Conservation (phyloP, 2,329 filamentous ascomycete species). For the Exophiala viscosa region DNA sequence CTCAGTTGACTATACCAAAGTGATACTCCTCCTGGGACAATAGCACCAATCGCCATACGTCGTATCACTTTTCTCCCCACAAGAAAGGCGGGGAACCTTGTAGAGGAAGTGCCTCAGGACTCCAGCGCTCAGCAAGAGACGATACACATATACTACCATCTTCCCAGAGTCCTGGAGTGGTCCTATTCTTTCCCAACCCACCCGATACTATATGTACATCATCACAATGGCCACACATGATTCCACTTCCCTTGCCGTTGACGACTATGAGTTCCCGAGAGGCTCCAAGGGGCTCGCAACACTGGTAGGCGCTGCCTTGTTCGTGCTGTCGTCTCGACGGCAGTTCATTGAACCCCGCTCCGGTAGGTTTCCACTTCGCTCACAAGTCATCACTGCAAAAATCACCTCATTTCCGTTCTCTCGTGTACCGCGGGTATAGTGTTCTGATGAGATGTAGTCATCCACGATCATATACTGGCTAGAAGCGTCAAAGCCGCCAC, state of each 20-base stretch:
- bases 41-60: constrained; percentile 6
- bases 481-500: constrained; percentile 11
- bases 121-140: constrained; percentile 3
- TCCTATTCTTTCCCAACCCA: constrained; percentile 2
- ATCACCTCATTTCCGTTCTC: no score
- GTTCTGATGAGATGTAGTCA: background rate
- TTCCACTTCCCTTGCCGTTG: constrained; percentile 18
- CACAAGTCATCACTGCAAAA: no score
- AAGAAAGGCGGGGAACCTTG: constrained; percentile 17
- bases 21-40: background rate
- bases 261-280: constrained; percentile 19
- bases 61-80: constrained; percentile 8
- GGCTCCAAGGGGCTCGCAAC: constrained; percentile 12
- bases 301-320: constrained; percentile 13
- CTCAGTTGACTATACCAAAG: constrained; percentile 6
- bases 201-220: background rate
- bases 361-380: no score
- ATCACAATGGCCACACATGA: constrained; percentile 18
- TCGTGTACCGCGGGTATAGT: no score
- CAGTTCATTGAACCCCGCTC: constrained; percentile 23
- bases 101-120: constrained; percentile 2
- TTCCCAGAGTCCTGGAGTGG: background rate
- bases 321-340: constrained; percentile 18
- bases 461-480: constrained; percentile 21
- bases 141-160: background rate